Evolutionary conservation across 2,329 filamentous ascomycete genomes (phyloP).

Genomic region (Arthroderma sp.): DNA sequence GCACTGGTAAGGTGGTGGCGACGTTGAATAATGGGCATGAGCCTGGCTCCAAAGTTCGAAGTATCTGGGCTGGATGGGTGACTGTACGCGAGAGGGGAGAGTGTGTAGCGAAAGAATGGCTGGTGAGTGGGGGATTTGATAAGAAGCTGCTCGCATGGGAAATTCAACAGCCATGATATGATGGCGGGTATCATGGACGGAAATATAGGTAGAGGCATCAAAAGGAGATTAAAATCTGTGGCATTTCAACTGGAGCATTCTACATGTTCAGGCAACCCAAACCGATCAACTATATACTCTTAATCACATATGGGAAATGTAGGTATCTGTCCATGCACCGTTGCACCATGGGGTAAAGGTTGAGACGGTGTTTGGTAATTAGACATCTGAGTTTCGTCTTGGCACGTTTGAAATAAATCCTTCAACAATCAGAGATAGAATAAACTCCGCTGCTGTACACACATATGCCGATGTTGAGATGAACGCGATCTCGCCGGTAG

Average conservation of each 20-base stretch:
- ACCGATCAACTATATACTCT: background rate
- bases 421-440: conserved; percentile 52
- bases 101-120: too few species aligned
- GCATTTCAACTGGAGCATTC: background rate
- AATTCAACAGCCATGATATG: too few species aligned
- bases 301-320: conserved; percentile 34
- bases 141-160: too few species aligned
- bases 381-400: conserved; percentile 38
- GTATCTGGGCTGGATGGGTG: too few species aligned
- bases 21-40: too few species aligned
- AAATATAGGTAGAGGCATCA: background rate
- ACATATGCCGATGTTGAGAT: conserved; percentile 44
- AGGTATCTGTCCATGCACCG: conserved; percentile 37
- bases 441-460: conserved; percentile 53
- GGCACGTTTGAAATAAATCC: conserved; percentile 51
- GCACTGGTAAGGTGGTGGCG: too few species aligned
- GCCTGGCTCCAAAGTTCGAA: too few species aligned
- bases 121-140: too few species aligned
- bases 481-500: background rate
- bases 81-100: too few species aligned
- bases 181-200: too few species aligned
- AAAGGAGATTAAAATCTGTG: background rate
- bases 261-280: background rate
- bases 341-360: conserved; percentile 23
- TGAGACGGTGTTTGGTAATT: conserved; percentile 38